These are phyloP conservation scores for Takashimella tepidaria DNA, from an alignment of 1,284 basidiomycete genomes.

Conservation along the genomic window DNA sequence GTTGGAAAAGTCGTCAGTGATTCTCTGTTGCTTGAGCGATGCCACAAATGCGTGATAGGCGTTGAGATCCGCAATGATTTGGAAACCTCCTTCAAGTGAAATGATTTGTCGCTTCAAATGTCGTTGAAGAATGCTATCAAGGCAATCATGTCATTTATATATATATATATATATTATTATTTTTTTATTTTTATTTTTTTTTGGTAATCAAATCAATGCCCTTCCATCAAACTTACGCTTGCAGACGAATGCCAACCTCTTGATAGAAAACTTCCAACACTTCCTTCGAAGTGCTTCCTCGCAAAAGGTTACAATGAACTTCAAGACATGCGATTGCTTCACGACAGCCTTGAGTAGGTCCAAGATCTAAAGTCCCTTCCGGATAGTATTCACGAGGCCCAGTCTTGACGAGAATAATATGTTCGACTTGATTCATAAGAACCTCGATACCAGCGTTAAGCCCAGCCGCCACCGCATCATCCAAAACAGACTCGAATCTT, in stretches of 20 bases:
- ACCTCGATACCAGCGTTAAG: slow-evolving; percentile 93
- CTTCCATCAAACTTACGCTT: slow-evolving; percentile 58
- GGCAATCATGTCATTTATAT: neutral
- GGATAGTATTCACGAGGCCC: slow-evolving; percentile 86
- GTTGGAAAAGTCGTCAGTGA: slow-evolving; percentile 82
- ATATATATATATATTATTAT: no score
- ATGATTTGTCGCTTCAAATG: slow-evolving; percentile 97
- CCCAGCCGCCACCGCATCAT: slow-evolving; percentile 87
- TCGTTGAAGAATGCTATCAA: slow-evolving; percentile 77
- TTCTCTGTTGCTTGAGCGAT: slow-evolving; percentile 61
- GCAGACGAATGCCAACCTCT: slow-evolving; percentile 87
- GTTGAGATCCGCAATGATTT: slow-evolving; percentile 93
- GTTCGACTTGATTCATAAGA: slow-evolving; percentile 94
- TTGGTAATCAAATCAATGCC: no score
- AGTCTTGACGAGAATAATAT: slow-evolving; percentile 79
- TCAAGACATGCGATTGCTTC: slow-evolving; percentile 81
- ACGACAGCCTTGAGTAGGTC: slow-evolving; percentile 76
- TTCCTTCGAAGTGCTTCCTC: slow-evolving; percentile 90
- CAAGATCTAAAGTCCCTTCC: slow-evolving; percentile 64
- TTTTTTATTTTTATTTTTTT: no score
- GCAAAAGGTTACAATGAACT: slow-evolving; percentile 82
- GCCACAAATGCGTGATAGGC: slow-evolving; percentile 83
- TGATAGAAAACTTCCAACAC: slow-evolving; percentile 96
- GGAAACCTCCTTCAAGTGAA: slow-evolving; percentile 86
- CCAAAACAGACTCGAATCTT: slow-evolving; percentile 81